Base-by-base conservation (phyloP, 1,284 basidiomycete genomes). In the Ustilago lituana region DNA sequence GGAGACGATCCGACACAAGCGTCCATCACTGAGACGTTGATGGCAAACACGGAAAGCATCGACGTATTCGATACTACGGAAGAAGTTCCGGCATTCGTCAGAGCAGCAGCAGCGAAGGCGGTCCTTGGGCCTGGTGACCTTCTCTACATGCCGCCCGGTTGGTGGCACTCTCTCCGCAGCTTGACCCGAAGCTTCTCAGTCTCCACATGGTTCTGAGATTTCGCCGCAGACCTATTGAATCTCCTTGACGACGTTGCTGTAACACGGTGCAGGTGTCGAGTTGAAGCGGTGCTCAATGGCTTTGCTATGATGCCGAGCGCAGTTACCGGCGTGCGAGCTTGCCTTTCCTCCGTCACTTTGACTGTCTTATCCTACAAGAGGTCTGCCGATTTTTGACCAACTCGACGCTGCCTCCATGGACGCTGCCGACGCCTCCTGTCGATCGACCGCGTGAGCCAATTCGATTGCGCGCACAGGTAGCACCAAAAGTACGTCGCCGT, bases 131-230 rank as follows among this genome's bases (percentile, higher is more conserved):
- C 72, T 1, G 76, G 76, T 7, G 76, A 77, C 29, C 47, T 77
- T 14, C 63, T 77, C 23, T 67, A 69, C 51, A 44, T 77, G 41
- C 76, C 76, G 11, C 74, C 76, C 12, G 64, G 56, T 12, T 77
- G 76, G 76, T 77, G 61, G 62, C 76, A 77, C 39, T 73, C 66
- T 19, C 50, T 77, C 39, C 60, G 54, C 26, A 75, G 73, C 27
- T 39, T 65, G 39, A 54, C 56, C 19, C 53, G 53, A 14, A 67
- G 64, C 49, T 61, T 61, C 11, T 67, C 64, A 1, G 58, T 67
- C n/a, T 67, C 64, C 15, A 56, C 31, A 3, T 67, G 64, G 64
- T 67, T 67, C 41, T 67, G 43, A 52, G 14, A 26, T 14, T 17
- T 35, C 12, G 33, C 5, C 33, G 7, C 33, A 35, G 33, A 8